Conservation (phyloP, 73 alveolate species). For the Tetrahymena thermophila region DNA sequence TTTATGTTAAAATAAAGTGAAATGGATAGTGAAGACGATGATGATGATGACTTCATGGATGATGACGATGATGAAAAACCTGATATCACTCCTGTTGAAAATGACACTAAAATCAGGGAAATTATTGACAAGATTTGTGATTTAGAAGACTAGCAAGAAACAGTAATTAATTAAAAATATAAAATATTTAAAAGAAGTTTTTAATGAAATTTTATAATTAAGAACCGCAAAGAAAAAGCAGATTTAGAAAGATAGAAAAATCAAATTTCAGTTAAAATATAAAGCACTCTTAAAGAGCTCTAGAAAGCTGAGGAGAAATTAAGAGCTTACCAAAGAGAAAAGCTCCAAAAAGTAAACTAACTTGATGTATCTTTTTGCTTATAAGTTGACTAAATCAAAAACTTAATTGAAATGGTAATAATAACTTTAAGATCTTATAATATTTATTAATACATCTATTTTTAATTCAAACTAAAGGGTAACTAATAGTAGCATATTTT, state of each 20-base stretch:
- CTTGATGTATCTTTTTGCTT: constrained; percentile 61
- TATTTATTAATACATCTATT: background rate
- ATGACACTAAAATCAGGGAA: constrained; percentile 76
- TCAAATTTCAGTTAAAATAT: constrained; percentile 36
- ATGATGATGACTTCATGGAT: constrained; percentile 57
- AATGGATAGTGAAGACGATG: constrained; percentile 76
- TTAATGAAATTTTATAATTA: constrained; percentile 34
- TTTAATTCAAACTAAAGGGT: background rate
- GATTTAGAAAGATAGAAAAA: constrained; percentile 53
- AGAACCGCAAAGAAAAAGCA: constrained; percentile 55
- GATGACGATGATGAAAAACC: constrained; percentile 79
- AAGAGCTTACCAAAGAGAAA: constrained; percentile 73
- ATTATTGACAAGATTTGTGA: constrained; percentile 54
- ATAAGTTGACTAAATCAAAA: constrained; percentile 56
- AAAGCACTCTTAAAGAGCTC: constrained; percentile 32
- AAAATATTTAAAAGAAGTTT: constrained; percentile 9
- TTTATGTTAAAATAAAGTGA: constrained; percentile 21
- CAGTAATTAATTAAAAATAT: background rate
- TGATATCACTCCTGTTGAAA: constrained; percentile 70
- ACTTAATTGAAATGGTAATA: constrained; percentile 21
- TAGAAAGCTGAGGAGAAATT: constrained; percentile 76
- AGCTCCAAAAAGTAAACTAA: constrained; percentile 72
- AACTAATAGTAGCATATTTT: background rate
- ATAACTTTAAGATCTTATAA: background rate
- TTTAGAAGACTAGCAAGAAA: constrained; percentile 55